phyloP scores from a whole-genome alignment of 2,329 filamentous ascomycete genomes.

The Exutisphaerella laricina region DNA sequence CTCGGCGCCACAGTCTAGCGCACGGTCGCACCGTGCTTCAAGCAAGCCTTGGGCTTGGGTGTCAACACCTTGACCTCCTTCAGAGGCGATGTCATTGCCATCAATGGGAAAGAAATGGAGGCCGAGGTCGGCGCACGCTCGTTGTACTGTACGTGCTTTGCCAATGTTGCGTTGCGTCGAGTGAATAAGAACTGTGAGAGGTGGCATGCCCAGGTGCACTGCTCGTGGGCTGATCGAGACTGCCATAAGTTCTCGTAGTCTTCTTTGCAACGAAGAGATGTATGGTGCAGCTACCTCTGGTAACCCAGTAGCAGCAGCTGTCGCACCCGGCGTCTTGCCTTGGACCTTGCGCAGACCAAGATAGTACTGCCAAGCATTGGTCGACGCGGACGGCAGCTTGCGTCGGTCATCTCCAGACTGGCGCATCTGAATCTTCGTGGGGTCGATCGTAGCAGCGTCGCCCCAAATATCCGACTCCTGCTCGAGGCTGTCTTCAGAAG shows the following conservation, averaged over 20 bases:
- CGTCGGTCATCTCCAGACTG: constrained; percentile 84
- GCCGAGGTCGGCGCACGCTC: constrained; percentile 81
- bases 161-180: constrained; percentile 93
- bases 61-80: constrained; percentile 80
- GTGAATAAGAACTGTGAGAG: constrained; percentile 78
- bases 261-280: constrained; percentile 47
- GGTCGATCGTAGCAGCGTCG: constrained; percentile 78
- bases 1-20: constrained; percentile 78
- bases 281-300: constrained; percentile 39
- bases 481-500: constrained; percentile 48
- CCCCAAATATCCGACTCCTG: constrained; percentile 72
- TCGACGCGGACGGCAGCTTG: constrained; percentile 68
- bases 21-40: constrained; percentile 79
- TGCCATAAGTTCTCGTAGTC: constrained; percentile 76
- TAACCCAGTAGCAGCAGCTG: constrained; percentile 18
- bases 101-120: constrained; percentile 86
- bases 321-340: constrained; percentile 45
- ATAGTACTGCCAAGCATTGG: constrained; percentile 85
- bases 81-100: constrained; percentile 89
- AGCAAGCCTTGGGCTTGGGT: constrained; percentile 91
- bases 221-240: constrained; percentile 85
- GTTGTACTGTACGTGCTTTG: constrained; percentile 71
- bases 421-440: constrained; percentile 78
- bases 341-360: constrained; percentile 65
- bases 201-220: constrained; percentile 79